These are phyloP conservation scores for Suillus alpinus DNA, from an alignment of 768 basidiomycete species.

Conservation along the genomic window DNA sequence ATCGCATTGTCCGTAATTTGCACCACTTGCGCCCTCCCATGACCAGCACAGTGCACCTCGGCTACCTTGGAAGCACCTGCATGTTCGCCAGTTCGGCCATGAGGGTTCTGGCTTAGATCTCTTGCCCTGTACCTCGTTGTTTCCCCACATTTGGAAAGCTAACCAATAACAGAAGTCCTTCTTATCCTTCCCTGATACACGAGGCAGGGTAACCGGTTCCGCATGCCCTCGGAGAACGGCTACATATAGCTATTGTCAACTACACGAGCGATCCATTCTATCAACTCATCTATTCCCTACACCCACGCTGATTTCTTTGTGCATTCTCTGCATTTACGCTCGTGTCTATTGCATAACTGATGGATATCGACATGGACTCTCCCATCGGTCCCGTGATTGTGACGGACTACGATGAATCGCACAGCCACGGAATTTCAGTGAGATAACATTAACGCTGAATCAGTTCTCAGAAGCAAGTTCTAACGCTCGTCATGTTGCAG, in stretches of 20 bases:
- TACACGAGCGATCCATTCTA: conserved; percentile 1
- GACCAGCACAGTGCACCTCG: conserved; percentile 11
- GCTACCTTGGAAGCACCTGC: conserved; percentile 2
- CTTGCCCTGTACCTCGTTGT: not conserved
- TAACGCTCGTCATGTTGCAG: conserved; percentile 10
- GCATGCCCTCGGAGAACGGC: conserved; percentile 19
- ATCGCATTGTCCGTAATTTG: conserved; percentile 2
- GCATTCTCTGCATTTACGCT: not conserved
- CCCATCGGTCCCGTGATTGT: conserved; percentile 27
- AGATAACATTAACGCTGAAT: conserved; percentile 6
- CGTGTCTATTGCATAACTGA: conserved; percentile 7
- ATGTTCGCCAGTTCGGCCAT: not conserved
- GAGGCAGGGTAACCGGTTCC: conserved; percentile 27
- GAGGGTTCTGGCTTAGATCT: conserved; percentile 2
- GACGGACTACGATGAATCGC: conserved; percentile 17
- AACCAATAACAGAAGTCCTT: conserved; percentile 1
- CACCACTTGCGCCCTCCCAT: conserved; percentile 13
- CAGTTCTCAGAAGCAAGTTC: conserved; percentile 1
- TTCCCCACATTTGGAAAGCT: not conserved
- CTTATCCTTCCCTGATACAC: conserved; percentile 20
- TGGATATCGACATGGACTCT: conserved; percentile 34
- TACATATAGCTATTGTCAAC: conserved; percentile 25
- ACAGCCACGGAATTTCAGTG: conserved; percentile 21
- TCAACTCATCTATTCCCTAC: conserved; percentile 7
- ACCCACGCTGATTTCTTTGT: conserved; percentile 11